phyloP scores from a whole-genome alignment of 2,329 filamentous ascomycete species.

The Rhinocladiella similis region DNA sequence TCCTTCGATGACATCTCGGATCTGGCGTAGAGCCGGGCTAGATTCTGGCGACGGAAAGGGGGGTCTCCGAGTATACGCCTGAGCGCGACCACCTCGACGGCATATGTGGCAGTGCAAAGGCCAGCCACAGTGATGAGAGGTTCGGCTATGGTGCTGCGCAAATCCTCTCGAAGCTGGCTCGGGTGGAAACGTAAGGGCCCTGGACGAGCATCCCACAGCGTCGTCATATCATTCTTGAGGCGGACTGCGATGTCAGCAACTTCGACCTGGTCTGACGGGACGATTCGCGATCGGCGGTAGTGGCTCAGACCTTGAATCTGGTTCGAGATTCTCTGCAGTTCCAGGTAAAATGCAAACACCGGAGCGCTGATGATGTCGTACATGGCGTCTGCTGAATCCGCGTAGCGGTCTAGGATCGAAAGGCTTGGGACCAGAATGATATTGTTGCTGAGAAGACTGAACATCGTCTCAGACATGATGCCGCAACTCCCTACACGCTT shows the following conservation, averaged over 20 bases:
- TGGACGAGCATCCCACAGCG: slow-evolving; percentile 4
- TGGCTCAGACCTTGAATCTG: slow-evolving; percentile 10
- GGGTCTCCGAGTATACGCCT: slow-evolving; percentile 11
- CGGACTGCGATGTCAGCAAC: neutral
- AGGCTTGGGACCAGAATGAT: neutral
- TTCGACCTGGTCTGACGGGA: slow-evolving; percentile 9
- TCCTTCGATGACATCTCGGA: slow-evolving; percentile 5
- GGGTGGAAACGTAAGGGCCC: neutral
- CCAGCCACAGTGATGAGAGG: slow-evolving; percentile 4
- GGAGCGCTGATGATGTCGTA: slow-evolving; percentile 4
- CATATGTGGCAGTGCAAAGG: slow-evolving; percentile 5
- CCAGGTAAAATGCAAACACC: slow-evolving; percentile 3
- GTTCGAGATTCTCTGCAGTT: slow-evolving; percentile 5
- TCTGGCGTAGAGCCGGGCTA: neutral
- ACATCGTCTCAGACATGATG: slow-evolving; percentile 5
- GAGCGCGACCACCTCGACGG: slow-evolving; percentile 8
- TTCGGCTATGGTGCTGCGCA: neutral
- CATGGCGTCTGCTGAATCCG: neutral
- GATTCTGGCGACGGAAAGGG: slow-evolving; percentile 7
- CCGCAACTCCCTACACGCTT: slow-evolving; percentile 7
- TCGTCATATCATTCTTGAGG: neutral
- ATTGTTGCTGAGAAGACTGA: neutral
- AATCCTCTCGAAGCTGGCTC: neutral
- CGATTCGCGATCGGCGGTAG: slow-evolving; percentile 11
- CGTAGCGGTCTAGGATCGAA: neutral